A percentile compares a stretch with the other conserved stretches of the same genome.
phyloP scores from a whole-genome alignment of 441 rosid species.

The Corymbia citriodora region DNA sequence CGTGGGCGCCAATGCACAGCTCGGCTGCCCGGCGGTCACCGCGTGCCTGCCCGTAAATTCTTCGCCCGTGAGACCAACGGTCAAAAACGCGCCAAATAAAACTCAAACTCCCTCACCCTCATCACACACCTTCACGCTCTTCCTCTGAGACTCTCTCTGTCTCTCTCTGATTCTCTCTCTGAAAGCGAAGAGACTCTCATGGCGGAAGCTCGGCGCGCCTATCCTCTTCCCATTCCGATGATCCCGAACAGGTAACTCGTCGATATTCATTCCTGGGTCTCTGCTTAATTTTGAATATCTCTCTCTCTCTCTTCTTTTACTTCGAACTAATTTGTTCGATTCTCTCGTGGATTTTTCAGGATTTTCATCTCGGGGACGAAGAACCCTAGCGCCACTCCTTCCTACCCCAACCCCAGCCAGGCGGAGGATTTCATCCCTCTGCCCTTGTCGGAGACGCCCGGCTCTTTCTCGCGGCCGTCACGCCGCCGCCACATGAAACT shows the following conservation, averaged over 20 bases:
- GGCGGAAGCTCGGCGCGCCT: neutral
- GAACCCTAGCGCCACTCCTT: neutral
- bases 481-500: neutral
- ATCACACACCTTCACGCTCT: neutral
- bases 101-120: neutral
- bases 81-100: neutral
- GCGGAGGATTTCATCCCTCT: neutral
- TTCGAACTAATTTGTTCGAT: neutral
- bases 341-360: neutral
- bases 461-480: neutral
- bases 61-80: slow-evolving; percentile 4
- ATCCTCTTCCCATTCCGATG: neutral
- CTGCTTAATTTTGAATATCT: neutral
- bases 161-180: neutral
- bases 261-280: neutral
- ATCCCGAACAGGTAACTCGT: neutral
- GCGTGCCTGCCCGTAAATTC: slow-evolving; percentile 56
- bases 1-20: slow-evolving; percentile 12
- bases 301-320: neutral
- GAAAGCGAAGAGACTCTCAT: neutral
- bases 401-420: neutral
- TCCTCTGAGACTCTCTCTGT: neutral
- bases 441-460: neutral
- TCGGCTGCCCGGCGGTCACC: slow-evolving; percentile 26
- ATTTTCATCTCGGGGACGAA: neutral